These are phyloP conservation scores for Kuraishia hungarica DNA, from an alignment of 805 yeast genomes.

Conservation along the genomic window DNA sequence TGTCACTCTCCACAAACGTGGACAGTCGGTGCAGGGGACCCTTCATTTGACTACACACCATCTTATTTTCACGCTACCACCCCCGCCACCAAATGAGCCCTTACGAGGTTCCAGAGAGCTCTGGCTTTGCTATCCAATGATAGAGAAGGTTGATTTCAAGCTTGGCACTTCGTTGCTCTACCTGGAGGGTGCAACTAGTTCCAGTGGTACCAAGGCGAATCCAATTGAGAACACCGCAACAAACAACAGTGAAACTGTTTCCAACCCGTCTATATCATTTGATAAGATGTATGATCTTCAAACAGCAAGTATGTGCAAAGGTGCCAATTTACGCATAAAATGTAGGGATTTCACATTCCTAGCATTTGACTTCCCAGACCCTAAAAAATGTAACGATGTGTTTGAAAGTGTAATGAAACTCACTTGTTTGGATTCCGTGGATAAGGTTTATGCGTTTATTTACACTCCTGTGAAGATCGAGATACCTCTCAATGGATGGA, in stretches of 20 bases:
- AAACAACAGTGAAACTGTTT: constrained; percentile 5
- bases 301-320: constrained; percentile 13
- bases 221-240: constrained; percentile 2
- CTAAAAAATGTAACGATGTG: constrained; percentile 55
- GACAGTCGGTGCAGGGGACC: constrained; percentile 45
- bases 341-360: constrained; percentile 83
- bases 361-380: constrained; percentile 63
- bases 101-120: constrained; percentile 44
- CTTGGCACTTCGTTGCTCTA: constrained; percentile 39
- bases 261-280: constrained; percentile 7
- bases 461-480: constrained; percentile 75
- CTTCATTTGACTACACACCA: constrained; percentile 71
- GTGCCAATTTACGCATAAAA: constrained; percentile 56
- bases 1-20: constrained; percentile 51
- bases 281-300: constrained; percentile 16
- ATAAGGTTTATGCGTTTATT: constrained; percentile 70
- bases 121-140: constrained; percentile 89
- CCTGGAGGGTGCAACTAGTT: constrained; percentile 7
- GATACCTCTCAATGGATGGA: constrained; percentile 61
- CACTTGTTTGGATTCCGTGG: constrained; percentile 44
- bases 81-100: constrained; percentile 13
- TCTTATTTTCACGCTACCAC: constrained; percentile 45
- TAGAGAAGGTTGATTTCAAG: constrained; percentile 50
- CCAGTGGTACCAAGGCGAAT: neutral
- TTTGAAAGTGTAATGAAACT: constrained; percentile 63